Conservation (phyloP, 176 grass and related monocot genomes). For the Thalia dealbata region DNA sequence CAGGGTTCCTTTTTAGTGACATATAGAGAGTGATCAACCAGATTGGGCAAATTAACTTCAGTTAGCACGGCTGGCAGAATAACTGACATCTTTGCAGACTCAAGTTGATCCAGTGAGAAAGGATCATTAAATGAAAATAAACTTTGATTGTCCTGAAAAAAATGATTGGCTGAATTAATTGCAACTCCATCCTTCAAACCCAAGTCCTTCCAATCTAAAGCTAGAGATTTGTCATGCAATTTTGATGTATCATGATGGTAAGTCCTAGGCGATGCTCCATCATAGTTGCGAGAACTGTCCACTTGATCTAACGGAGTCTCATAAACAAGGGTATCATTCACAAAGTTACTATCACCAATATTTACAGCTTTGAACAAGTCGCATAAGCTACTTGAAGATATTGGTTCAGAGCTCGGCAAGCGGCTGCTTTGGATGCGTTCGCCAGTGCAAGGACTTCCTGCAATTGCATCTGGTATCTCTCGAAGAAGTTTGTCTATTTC, state of each 20-base stretch:
- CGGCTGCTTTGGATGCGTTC: neutral
- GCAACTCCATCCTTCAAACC: conserved; percentile 20
- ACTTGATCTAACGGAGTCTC: conserved; percentile 3
- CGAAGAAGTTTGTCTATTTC: conserved; percentile 17
- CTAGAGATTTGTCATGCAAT: conserved; percentile 37
- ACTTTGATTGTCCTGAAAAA: neutral
- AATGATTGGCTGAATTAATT: neutral
- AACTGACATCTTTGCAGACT: neutral
- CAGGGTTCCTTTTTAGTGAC: neutral
- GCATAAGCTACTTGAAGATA: neutral
- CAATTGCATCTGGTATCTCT: conserved; percentile 19
- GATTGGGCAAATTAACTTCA: neutral
- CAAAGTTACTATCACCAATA: neutral
- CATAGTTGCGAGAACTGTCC: neutral
- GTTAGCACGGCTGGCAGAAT: neutral
- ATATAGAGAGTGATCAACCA: neutral
- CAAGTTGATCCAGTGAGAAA: neutral
- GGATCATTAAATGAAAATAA: neutral
- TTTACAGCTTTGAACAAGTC: neutral
- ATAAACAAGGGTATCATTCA: conserved; percentile 2
- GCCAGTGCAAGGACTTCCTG: conserved; percentile 3
- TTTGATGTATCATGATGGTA: conserved; percentile 1
- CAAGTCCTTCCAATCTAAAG: conserved; percentile 37
- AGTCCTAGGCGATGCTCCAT: conserved; percentile 1
- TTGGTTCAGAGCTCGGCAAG: neutral